Conservation (phyloP, 1,284 basidiomycete genomes). For the Caloboletus inedulis region DNA sequence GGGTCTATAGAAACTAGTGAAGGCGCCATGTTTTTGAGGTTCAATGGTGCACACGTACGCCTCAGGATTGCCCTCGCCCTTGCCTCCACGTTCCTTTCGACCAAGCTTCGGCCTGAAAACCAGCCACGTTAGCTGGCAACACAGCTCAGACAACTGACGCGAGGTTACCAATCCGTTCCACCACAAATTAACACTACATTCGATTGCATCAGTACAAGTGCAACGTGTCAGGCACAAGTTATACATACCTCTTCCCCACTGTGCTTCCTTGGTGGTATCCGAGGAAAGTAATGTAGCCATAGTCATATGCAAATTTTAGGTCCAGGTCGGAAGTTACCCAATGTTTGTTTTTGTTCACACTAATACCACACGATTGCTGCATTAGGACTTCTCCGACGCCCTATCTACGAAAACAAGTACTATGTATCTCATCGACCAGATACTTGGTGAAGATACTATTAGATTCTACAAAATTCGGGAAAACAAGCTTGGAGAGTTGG, state of each 20-base stretch:
- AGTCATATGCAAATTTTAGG: slow-evolving; percentile 28
- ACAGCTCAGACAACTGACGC: neutral
- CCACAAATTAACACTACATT: slow-evolving; percentile 75
- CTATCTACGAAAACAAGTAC: slow-evolving; percentile 27
- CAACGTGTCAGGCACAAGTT: slow-evolving; percentile 10
- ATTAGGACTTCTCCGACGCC: slow-evolving; percentile 33
- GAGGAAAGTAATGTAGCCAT: slow-evolving; percentile 29
- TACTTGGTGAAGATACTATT: neutral
- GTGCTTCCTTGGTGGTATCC: slow-evolving; percentile 24
- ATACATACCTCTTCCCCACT: slow-evolving; percentile 35
- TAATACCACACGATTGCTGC: slow-evolving; percentile 24
- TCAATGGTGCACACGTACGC: slow-evolving; percentile 30
- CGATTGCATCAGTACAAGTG: slow-evolving; percentile 14
- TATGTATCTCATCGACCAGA: neutral
- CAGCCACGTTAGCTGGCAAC: slow-evolving; percentile 20
- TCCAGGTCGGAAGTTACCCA: slow-evolving; percentile 14
- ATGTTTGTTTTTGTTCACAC: slow-evolving; percentile 22
- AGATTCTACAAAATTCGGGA: slow-evolving; percentile 4
- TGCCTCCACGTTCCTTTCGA: slow-evolving; percentile 56
- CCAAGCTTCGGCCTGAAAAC: slow-evolving; percentile 59
- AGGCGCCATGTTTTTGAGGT: neutral
- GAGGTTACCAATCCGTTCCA: slow-evolving; percentile 73
- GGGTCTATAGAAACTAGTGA: slow-evolving; percentile 36
- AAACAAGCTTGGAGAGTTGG: neutral
- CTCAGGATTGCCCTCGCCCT: slow-evolving; percentile 41